Conservation (phyloP, 352 stramenopile genomes). For the Pythium brassicae region DNA sequence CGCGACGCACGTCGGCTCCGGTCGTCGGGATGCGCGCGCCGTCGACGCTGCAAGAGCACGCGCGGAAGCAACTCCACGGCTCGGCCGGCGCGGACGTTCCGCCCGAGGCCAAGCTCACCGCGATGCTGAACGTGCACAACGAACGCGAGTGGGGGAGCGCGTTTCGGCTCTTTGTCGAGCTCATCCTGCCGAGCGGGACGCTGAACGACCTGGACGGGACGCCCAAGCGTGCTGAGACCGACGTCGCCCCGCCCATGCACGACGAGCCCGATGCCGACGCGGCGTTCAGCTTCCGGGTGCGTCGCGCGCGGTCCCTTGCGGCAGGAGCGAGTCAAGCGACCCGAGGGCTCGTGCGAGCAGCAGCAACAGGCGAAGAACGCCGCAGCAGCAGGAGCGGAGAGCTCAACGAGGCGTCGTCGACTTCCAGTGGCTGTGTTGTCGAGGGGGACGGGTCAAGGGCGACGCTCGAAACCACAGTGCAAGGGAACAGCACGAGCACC, state of each 20-base stretch:
- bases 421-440: not conserved
- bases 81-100: not conserved
- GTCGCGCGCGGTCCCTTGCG: conserved; percentile 9
- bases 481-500: not conserved
- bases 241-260: not conserved
- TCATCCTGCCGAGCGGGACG: conserved; percentile 37
- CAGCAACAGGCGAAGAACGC: not conserved
- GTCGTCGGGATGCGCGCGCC: not conserved
- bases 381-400: not conserved
- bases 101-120: conserved; percentile 9
- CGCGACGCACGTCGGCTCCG: conserved; percentile 2
- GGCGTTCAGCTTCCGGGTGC: conserved; percentile 4
- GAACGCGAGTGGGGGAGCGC: conserved; percentile 33
- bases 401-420: not conserved
- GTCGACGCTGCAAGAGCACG: not conserved
- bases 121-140: conserved; percentile 13
- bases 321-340: not conserved
- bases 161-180: conserved; percentile 44
- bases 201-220: conserved; percentile 19
- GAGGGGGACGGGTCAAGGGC: not conserved
- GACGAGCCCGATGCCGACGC: not conserved
- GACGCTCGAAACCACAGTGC: not conserved
- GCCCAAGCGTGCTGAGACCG: not conserved
- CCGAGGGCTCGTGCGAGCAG: not conserved
- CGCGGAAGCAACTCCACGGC: not conserved